phyloP scores from a whole-genome alignment of 1,284 basidiomycete genomes.

The Peniophora sp. region DNA sequence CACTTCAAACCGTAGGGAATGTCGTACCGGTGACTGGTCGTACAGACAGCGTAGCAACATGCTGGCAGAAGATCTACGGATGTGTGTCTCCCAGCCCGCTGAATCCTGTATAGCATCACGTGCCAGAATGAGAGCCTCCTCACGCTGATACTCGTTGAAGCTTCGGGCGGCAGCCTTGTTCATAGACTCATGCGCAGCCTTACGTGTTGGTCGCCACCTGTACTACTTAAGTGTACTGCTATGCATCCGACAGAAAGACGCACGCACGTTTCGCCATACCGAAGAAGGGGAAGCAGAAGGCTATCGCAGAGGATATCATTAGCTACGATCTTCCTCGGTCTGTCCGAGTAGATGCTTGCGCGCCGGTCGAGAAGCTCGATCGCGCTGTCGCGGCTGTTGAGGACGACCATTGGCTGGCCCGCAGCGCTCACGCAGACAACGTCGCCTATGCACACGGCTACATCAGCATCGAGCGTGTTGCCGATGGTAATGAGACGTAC shows the following conservation, averaged over 20 bases:
- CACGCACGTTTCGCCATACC: conserved; percentile 2
- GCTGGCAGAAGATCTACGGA: conserved; percentile 9
- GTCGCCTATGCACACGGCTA: conserved; percentile 12
- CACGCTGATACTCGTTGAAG: conserved; percentile 7
- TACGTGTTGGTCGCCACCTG: conserved; percentile 12
- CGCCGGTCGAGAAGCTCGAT: conserved; percentile 19
- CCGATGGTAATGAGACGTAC: conserved; percentile 4
- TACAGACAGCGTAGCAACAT: conserved; percentile 11
- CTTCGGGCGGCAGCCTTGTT: conserved; percentile 8
- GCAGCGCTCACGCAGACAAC: conserved; percentile 16
- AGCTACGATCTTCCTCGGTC: conserved; percentile 13
- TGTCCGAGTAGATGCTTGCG: conserved; percentile 16
- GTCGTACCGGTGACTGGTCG: conserved; percentile 1
- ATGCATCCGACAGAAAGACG: not conserved
- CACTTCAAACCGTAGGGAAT: not conserved
- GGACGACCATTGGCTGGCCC: conserved; percentile 16
- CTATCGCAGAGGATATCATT: conserved; percentile 6
- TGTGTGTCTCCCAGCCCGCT: conserved; percentile 9
- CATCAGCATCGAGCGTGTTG: not conserved
- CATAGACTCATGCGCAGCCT: conserved; percentile 11
- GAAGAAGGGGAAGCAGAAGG: not conserved
- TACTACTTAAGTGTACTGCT: not conserved
- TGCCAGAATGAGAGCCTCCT: conserved; percentile 10
- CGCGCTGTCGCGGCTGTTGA: conserved; percentile 16
- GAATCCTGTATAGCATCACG: conserved; percentile 4